Base-by-base conservation (phyloP, 331 rosid genomes). In the Dryas integrifolia region DNA sequence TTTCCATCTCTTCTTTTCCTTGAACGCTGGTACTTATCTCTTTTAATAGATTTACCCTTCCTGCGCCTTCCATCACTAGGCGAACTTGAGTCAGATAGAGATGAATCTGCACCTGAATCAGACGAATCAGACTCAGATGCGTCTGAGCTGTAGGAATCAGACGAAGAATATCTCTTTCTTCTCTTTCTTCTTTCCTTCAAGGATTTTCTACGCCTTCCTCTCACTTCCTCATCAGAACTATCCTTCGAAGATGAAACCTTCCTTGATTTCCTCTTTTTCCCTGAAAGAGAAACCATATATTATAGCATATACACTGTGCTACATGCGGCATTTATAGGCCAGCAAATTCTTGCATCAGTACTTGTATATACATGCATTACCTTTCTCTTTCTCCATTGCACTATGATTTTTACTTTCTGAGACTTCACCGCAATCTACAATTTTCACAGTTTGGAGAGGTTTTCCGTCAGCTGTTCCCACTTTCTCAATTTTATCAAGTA, bases 381-480 rank as follows among this genome's bases (percentile, higher is more conserved):
- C 99, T 88, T 79, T 95, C 77, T 82, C 92, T 86, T 89, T 94
- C 79, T 79, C 90, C 41, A 58, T 73, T 49, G 73, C 76, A 70
- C 58, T 74, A 72, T 55, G 83, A 68, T 52, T 71, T 81, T 85
- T 82, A 66, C 74, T 76, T 64, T 81, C 87, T 11, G 86, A 73
- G 18, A 80, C 73, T 83, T 95, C 96, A 79, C 99, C 99, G 74
- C 92, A 95, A 77, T 89, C 93, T 67, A 83, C 75, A 81, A 95
- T 88, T 88, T 84, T 92, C 66, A 95, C 91, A n/a, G 84, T 72
- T 73, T 74, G 85, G 18, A 73, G 62, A 85, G 96, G 96, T 75
- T 87, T 92, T 82, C 99, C 99, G 41, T 85, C 88, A 55, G 87
- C 80, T 47, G 99, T 77, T 72, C 93, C 99, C 65, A 60, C 69